Evolutionary conservation across 495 filamentous ascomycete genomes (phyloP), one percentile per base, ranked within the genome.

Genomic region (Amphirosellinia nigrospora): DNA sequence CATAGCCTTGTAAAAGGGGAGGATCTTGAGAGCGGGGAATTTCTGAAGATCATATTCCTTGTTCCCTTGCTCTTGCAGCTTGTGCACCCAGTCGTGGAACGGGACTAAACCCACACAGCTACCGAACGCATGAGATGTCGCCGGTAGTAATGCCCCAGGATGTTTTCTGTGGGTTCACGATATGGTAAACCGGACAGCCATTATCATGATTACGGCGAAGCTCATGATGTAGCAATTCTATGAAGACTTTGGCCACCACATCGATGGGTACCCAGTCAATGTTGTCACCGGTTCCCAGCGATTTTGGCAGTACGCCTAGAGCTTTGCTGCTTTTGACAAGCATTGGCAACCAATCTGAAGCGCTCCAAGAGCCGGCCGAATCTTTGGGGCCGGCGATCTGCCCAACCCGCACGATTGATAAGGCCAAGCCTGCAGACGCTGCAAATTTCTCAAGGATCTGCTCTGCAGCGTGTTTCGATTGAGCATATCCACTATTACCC

Each of bases 241-340:
- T 58, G 19, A 58, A 58, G 6, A 36, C 28, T 21, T 36, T 21
- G n/a, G 55, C 16, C 38, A 34, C 55, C 1, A 36, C 28, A 13
- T 58, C 9, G 30, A 58, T 58, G 5, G 30, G 55, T 7, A 36
- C 55, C 55, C 30, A 58, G 55, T 58, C 55, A 4, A 58, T 21
- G 30, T 36, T 16, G 21, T 58, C 28, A 19, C 55, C n/a, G 21
- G 55, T 58, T 13, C 28, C 55, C 9, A 58, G 55, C 0, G 55
- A 58, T 8, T 34, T 58, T 2, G 30, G 55, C 7, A 58, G 55
- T 36, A 58, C 2, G 4, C 30, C 55, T 21, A 58, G 55, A 21
- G 55, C 13, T 36, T 58, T 34, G 32, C 30, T 58, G 36, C 30
- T 58, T 58, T 58, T 58, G 30, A 58, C 28, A 36, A 58, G 55